These are phyloP conservation scores for Dalechampia spathulata DNA, from an alignment of 441 rosid species.

Conservation along the genomic window DNA sequence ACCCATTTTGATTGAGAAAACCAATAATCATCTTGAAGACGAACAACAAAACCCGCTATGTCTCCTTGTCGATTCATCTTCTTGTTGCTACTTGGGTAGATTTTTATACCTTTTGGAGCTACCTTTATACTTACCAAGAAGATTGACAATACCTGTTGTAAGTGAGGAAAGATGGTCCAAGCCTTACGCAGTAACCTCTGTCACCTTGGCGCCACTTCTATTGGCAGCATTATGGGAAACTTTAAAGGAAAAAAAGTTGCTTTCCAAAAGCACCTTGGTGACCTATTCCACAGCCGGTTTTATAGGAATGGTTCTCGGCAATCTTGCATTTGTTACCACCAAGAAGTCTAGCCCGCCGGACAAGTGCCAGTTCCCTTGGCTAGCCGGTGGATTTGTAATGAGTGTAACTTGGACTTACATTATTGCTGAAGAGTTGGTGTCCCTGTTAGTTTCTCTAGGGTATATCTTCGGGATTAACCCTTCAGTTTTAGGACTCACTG, in stretches of 20 bases:
- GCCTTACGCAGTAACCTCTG: conserved; percentile 60
- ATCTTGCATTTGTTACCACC: conserved; percentile 49
- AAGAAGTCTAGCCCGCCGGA: conserved; percentile 52
- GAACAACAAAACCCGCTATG: conserved; percentile 8
- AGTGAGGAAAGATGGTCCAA: conserved; percentile 71
- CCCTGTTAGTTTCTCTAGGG: conserved; percentile 61
- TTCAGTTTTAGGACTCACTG: conserved; percentile 73
- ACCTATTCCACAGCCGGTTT: conserved; percentile 39
- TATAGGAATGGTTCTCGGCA: conserved; percentile 53
- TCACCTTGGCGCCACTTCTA: conserved; percentile 55
- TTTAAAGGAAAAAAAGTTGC: conserved; percentile 26
- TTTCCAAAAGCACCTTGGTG: conserved; percentile 30
- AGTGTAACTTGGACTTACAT: conserved; percentile 84
- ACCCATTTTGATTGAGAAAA: conserved; percentile 18
- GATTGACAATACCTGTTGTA: conserved; percentile 68
- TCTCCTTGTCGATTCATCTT: conserved; percentile 23
- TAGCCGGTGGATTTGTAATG: conserved; percentile 72
- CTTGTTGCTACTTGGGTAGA: conserved; percentile 21
- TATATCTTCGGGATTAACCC: conserved; percentile 64
- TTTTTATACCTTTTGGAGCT: conserved; percentile 41
- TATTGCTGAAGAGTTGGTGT: conserved; percentile 68
- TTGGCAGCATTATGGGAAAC: conserved; percentile 50
- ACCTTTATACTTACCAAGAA: conserved; percentile 77
- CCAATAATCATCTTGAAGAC: conserved; percentile 4
- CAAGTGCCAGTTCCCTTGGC: conserved; percentile 56